A percentile compares a stretch with the other conserved stretches of the same genome.
phyloP scores from a whole-genome alignment of 176 grass and related monocot species.

The Paspalum notatum region DNA sequence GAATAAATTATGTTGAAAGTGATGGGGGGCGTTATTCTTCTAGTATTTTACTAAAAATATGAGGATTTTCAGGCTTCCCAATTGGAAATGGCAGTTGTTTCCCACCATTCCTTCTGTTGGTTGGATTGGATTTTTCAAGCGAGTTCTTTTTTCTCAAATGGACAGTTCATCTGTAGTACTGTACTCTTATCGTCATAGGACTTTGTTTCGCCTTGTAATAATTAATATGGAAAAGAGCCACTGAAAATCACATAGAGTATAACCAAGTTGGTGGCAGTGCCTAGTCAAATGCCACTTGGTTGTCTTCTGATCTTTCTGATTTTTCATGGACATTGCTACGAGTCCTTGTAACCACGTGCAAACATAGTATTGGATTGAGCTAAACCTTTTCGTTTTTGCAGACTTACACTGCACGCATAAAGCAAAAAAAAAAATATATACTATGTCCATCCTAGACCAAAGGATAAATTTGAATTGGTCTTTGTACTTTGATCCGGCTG shows the following conservation, averaged over 20 bases:
- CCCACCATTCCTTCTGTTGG: background rate
- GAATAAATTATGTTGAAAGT: constrained; percentile 16
- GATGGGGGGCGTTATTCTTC: constrained; percentile 19
- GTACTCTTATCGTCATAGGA: background rate
- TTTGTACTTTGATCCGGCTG: too few species aligned
- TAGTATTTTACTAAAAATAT: background rate
- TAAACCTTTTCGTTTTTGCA: too few species aligned
- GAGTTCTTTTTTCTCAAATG: background rate
- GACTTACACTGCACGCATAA: background rate
- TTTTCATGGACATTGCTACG: background rate
- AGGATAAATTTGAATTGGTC: too few species aligned
- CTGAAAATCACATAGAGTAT: background rate
- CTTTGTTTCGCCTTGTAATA: background rate
- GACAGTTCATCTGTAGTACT: background rate
- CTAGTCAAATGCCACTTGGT: background rate
- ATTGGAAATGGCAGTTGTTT: background rate
- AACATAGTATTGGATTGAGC: background rate
- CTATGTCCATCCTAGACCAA: too few species aligned
- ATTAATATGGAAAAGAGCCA: background rate
- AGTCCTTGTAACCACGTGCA: background rate
- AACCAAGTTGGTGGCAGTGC: background rate
- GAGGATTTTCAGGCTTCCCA: too few species aligned
- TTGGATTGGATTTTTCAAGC: background rate
- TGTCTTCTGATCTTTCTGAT: background rate
- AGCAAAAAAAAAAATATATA: background rate